phyloP scores from a whole-genome alignment of 768 basidiomycete species.

The Phylloporus arenicola region DNA sequence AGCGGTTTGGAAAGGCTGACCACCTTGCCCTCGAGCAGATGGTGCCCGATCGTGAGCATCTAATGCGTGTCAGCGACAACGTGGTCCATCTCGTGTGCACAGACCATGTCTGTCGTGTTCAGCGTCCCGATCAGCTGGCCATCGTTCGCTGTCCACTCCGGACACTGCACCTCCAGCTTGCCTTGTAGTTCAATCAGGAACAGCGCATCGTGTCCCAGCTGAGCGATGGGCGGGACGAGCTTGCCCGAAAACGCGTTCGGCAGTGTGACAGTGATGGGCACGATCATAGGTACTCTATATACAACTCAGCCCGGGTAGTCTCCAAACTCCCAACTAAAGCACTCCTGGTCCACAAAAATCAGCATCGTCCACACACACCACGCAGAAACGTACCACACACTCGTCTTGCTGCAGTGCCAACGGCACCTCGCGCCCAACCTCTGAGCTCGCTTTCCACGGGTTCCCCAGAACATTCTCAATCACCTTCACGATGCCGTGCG shows the following conservation, averaged over 20 bases:
- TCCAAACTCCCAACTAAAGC: slow-evolving; percentile 68
- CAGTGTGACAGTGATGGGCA: slow-evolving; percentile 46
- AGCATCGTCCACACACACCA: background rate
- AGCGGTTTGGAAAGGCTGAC: slow-evolving; percentile 71
- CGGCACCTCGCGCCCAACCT: slow-evolving; percentile 60
- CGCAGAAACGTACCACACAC: slow-evolving; percentile 54
- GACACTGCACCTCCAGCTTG: slow-evolving; percentile 61
- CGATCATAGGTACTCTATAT: slow-evolving; percentile 41
- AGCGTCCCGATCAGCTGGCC: slow-evolving; percentile 79
- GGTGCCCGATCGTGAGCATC: slow-evolving; percentile 83
- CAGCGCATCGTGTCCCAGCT: slow-evolving; percentile 72
- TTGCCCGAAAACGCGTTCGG: slow-evolving; percentile 33
- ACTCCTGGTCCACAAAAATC: slow-evolving; percentile 41
- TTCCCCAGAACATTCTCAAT: slow-evolving; percentile 67
- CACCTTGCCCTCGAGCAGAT: slow-evolving; percentile 86
- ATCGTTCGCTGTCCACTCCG: slow-evolving; percentile 45
- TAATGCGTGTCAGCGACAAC: slow-evolving; percentile 24
- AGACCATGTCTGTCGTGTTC: slow-evolving; percentile 56
- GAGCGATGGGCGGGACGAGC: slow-evolving; percentile 60
- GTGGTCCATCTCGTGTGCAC: slow-evolving; percentile 17
- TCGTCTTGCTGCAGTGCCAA: slow-evolving; percentile 49
- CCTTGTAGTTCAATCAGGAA: slow-evolving; percentile 89
- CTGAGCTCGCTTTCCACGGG: slow-evolving; percentile 66
- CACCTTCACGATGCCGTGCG: slow-evolving; percentile 72
- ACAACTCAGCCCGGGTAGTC: slow-evolving; percentile 30